A percentile compares a stretch with the other conserved stretches of the same genome.
Evolutionary conservation across 371 early-diverging fungal species (phyloP).

Genomic region (Apophysomyces variabilis): DNA sequence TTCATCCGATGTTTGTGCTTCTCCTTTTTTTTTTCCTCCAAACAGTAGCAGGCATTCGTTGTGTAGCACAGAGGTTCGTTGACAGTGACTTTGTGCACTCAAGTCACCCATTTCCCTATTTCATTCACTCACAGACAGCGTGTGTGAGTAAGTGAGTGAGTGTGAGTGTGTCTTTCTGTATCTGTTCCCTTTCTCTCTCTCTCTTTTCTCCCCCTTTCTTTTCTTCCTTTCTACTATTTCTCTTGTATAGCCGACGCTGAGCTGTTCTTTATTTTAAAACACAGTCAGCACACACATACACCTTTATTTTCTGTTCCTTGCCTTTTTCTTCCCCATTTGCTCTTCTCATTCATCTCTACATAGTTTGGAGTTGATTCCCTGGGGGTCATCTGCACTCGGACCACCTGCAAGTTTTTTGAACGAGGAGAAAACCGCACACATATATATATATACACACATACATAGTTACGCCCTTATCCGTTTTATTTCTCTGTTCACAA

Average conservation of each 20-base stretch:
- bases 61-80: conserved; percentile 1
- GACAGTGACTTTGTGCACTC: conserved; percentile 3
- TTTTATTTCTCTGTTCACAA: conserved; percentile 3
- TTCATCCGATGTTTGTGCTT: too few species aligned
- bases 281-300: not conserved
- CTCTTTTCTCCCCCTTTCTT: not conserved
- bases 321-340: not conserved
- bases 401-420: conserved; percentile 8
- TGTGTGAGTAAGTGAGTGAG: too few species aligned
- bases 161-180: not conserved
- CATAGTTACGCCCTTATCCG: not conserved
- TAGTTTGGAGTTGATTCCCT: not conserved
- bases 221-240: not conserved
- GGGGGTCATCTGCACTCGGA: conserved; percentile 13
- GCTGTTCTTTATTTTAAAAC: conserved; percentile 4
- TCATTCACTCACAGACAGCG: conserved; percentile 3
- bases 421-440: not conserved
- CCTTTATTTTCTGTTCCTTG: not conserved
- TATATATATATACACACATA: too few species aligned
- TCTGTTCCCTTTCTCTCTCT: not conserved
- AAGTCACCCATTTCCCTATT: conserved; percentile 3
- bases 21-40: not conserved
- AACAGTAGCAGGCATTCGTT: not conserved
- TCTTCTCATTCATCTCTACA: conserved; percentile 8
- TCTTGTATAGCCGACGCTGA: not conserved